phyloP scores from a whole-genome alignment of 2,329 filamentous ascomycete species.

The Sarocladium brachiariae region DNA sequence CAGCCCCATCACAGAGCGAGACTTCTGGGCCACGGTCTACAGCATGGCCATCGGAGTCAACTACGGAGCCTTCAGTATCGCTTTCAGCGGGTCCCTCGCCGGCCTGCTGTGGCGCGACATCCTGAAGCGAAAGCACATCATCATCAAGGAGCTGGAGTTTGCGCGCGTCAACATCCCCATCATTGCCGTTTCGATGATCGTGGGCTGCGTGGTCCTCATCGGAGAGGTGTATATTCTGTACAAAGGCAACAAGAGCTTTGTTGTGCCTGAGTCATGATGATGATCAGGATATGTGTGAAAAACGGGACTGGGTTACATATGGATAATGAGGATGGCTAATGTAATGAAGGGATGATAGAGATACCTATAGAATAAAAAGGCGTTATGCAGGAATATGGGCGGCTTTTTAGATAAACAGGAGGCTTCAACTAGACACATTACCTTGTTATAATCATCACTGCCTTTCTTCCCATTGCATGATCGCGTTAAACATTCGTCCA shows the following conservation, averaged over 20 bases:
- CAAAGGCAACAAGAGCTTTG: neutral
- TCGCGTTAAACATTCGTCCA: no score
- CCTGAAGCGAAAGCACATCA: constrained; percentile 59
- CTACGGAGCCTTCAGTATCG: constrained; percentile 66
- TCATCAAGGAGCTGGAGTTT: constrained; percentile 57
- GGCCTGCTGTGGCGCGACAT: constrained; percentile 70
- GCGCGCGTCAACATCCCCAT: constrained; percentile 64
- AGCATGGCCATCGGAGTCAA: constrained; percentile 70
- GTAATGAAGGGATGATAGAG: no score
- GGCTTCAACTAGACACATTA: no score
- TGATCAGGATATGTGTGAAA: no score
- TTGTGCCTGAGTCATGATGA: neutral
- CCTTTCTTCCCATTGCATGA: no score
- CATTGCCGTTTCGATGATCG: constrained; percentile 60
- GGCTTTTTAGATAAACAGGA: no score
- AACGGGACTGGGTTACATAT: no score
- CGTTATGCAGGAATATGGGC: no score
- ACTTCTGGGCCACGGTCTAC: constrained; percentile 69
- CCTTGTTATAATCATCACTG: no score
- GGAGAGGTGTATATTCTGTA: constrained; percentile 53
- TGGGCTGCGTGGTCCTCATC: constrained; percentile 54
- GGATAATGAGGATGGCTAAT: no score
- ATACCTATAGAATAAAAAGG: no score
- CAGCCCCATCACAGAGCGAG: constrained; percentile 51
- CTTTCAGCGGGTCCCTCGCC: constrained; percentile 65